Evolutionary conservation across 176 grass and related monocot genomes (phyloP).

Genomic region (Rhynchospora tenuis): DNA sequence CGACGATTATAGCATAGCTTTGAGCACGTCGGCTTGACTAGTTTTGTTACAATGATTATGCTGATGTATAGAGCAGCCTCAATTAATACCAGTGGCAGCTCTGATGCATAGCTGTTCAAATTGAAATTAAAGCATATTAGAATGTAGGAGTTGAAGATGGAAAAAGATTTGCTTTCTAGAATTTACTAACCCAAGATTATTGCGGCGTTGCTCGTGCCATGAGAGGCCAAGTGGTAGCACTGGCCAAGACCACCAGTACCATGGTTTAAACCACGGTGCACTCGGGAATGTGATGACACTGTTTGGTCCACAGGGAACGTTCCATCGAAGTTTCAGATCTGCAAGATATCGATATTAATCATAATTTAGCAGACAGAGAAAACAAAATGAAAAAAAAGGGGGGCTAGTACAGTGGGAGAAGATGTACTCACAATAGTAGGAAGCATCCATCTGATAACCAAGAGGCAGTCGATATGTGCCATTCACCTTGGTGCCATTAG

Average conservation of each 20-base stretch:
- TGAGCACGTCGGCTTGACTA: conserved; percentile 60
- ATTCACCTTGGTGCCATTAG: conserved; percentile 72
- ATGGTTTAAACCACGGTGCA: conserved; percentile 93
- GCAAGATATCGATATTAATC: conserved; percentile 5
- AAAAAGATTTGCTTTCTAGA: background rate
- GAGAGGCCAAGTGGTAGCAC: conserved; percentile 83
- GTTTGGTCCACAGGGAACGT: conserved; percentile 89
- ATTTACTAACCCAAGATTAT: conserved; percentile 70
- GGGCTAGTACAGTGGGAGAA: background rate
- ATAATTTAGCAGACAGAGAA: background rate
- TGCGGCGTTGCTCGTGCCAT: conserved; percentile 89
- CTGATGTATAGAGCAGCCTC: conserved; percentile 56
- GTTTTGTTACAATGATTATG: conserved; percentile 50
- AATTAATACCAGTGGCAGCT: conserved; percentile 66
- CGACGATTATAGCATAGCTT: conserved; percentile 74
- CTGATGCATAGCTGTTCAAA: conserved; percentile 65
- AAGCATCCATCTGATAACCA: conserved; percentile 98
- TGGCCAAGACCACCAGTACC: conserved; percentile 99
- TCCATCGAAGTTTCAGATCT: conserved; percentile 94
- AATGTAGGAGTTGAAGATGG: background rate
- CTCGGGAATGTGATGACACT: conserved; percentile 96
- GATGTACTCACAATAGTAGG: conserved; percentile 82
- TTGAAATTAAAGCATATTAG: conserved; percentile 17
- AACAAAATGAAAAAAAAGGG: background rate
- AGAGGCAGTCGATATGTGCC: conserved; percentile 93